Evolutionary conservation across 179 eudicot species (phyloP), one percentile per base, ranked within the genome.

Genomic region (Drosera spatulata): DNA sequence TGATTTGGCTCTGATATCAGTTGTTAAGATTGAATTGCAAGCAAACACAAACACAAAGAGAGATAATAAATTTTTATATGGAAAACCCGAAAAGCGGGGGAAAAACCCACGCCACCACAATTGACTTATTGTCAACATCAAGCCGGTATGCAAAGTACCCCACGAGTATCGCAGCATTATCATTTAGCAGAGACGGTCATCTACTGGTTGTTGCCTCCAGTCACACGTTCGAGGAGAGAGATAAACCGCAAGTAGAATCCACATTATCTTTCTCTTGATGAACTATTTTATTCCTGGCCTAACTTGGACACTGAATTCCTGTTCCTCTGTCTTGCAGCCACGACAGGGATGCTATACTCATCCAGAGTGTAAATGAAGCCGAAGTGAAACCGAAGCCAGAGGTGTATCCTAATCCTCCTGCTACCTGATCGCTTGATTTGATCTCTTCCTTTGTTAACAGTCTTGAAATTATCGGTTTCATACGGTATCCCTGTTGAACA

Each of bases 111-210:
- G n/a, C n/a, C n/a, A n/a, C n/a, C n/a, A n/a, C n/a, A n/a, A n/a
- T n/a, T n/a, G n/a, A n/a, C n/a, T n/a, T n/a, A n/a, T n/a, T n/a
- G 33, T 22, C 33, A 1, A 22, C 33, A 22, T 22, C 33, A 22
- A 22, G 1, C 1, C 33, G 33, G 33, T 0, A 22, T 22, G 33
- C 80, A 0, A 88, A 84, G 61, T 91, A 91, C 74, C 96, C 98
- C 41, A 69, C 86, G 57, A 91, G 95, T 73, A 70, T 91, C 58
- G 91, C 95, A 13, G 98, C 98, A n/a, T 79, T 91, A 65, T 88
- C 98, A 57, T 88, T 91, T 66, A 91, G 85, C 73, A 76, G 88
- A 74, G 98, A 91, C 59, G 96, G 98, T 9, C 95, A 39, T 86
- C 96, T 3, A 91, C 96, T 63, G 88, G 33, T 22, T 22, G 33